These are phyloP conservation scores for Saturnispora saitoi DNA, from an alignment of 805 yeast species.

Conservation along the genomic window DNA sequence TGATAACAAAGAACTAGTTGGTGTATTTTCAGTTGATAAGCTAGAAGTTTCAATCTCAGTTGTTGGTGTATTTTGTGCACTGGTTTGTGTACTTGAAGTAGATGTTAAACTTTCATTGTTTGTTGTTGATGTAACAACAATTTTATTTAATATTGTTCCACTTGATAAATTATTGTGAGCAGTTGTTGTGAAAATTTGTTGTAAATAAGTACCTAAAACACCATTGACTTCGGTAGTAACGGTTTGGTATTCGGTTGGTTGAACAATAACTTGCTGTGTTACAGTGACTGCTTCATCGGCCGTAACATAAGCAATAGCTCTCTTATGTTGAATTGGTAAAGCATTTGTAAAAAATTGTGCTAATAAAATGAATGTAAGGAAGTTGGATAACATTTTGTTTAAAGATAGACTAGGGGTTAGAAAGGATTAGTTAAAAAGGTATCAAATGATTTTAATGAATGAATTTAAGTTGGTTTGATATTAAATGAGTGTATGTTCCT, in stretches of 20 bases:
- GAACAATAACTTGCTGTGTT: conserved; percentile 15
- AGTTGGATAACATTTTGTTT: not conserved
- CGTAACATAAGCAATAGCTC: conserved; percentile 15
- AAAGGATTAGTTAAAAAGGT: conserved; percentile 5
- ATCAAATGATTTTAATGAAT: conserved; percentile 4
- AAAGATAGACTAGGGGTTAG: conserved; percentile 8
- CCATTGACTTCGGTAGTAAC: conserved; percentile 17
- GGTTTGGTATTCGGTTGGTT: conserved; percentile 15
- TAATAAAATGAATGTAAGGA: conserved; percentile 1
- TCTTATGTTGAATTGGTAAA: conserved; percentile 14
- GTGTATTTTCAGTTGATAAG: too few relatives aligned
- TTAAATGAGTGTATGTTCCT: not conserved
- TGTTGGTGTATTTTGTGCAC: too few relatives aligned
- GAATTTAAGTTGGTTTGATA: not conserved
- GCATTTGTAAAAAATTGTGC: conserved; percentile 2
- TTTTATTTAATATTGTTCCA: conserved; percentile 4
- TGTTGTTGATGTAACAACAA: conserved; percentile 6
- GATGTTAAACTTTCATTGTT: conserved; percentile 1
- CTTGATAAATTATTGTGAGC: conserved; percentile 1
- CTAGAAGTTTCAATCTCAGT: too few relatives aligned
- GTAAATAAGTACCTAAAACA: conserved; percentile 15
- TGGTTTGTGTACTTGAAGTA: conserved; percentile 12
- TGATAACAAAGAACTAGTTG: too few relatives aligned
- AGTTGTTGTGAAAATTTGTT: conserved; percentile 24
- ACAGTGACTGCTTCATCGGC: conserved; percentile 20